Conservation (phyloP, 1,284 basidiomycete species). For the Thelephora terrestris region DNA sequence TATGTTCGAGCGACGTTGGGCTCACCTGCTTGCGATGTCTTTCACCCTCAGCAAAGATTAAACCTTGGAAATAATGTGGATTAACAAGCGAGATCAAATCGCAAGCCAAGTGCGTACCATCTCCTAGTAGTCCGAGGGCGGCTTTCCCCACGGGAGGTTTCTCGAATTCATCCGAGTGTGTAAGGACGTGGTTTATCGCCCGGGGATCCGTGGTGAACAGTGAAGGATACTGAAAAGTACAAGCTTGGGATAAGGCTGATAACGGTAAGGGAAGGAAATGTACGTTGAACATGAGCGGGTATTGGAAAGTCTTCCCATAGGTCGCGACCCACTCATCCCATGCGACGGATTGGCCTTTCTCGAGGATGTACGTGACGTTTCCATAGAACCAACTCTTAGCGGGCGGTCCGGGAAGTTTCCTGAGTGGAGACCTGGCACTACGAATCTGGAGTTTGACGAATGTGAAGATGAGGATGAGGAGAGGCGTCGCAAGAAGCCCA, state of each 20-base stretch:
- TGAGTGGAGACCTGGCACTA: slow-evolving; percentile 31
- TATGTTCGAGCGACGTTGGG: neutral
- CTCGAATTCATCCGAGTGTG: slow-evolving; percentile 35
- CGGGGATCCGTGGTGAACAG: slow-evolving; percentile 36
- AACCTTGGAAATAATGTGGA: slow-evolving; percentile 17
- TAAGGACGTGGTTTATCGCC: slow-evolving; percentile 38
- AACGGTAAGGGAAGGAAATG: slow-evolving; percentile 4
- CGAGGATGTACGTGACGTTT: slow-evolving; percentile 33
- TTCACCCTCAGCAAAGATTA: slow-evolving; percentile 34
- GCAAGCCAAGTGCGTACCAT: slow-evolving; percentile 20
- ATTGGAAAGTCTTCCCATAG: slow-evolving; percentile 37
- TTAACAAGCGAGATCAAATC: neutral
- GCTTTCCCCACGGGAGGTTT: slow-evolving; percentile 30
- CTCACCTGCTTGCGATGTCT: slow-evolving; percentile 38
- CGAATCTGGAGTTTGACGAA: slow-evolving; percentile 5
- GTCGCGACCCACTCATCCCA: slow-evolving; percentile 26
- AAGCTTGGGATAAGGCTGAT: neutral
- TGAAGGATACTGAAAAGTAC: slow-evolving; percentile 22
- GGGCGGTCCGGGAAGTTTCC: slow-evolving; percentile 39
- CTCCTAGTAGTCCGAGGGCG: slow-evolving; percentile 31
- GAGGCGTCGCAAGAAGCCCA: too few species aligned
- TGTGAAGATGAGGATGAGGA: too few species aligned
- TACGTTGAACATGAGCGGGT: slow-evolving; percentile 43
- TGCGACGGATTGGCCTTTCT: too few species aligned
- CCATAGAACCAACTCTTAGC: slow-evolving; percentile 42